Conservation (phyloP, 2,329 filamentous ascomycete species). For the Fusarium guadeloupense region DNA sequence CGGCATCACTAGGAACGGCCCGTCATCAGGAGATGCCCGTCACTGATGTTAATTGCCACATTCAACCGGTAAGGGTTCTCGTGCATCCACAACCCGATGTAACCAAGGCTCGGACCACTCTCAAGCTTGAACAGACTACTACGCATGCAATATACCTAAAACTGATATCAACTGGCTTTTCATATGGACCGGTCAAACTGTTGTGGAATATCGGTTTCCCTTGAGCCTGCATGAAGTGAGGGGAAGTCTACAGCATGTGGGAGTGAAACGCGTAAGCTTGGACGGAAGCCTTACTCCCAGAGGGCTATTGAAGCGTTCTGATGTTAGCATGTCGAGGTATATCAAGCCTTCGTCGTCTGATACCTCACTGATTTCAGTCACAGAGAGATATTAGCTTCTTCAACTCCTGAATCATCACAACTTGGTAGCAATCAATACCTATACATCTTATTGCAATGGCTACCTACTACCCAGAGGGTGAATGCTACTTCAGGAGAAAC, state of each 20-base stretch:
- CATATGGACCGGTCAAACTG: neutral
- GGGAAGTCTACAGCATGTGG: neutral
- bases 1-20: neutral
- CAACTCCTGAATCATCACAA: neutral
- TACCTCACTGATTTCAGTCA: neutral
- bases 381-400: neutral
- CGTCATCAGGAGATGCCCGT: neutral
- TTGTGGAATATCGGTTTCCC: neutral
- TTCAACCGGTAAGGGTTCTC: no score
- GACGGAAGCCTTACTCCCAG: no score
- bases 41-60: neutral
- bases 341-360: neutral
- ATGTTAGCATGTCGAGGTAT: no score
- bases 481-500: constrained; percentile 10
- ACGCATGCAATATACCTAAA: neutral
- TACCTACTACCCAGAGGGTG: constrained; percentile 20
- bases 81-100: no score
- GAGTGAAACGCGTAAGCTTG: neutral
- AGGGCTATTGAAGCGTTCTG: no score
- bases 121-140: no score
- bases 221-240: neutral
- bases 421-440: neutral
- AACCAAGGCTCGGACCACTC: no score
- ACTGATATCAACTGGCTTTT: neutral
- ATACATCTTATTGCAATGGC: neutral